Evolutionary conservation across 805 yeast species (phyloP), one percentile per base, ranked within the genome.

Genomic region (Myxozyma kluyveri): DNA sequence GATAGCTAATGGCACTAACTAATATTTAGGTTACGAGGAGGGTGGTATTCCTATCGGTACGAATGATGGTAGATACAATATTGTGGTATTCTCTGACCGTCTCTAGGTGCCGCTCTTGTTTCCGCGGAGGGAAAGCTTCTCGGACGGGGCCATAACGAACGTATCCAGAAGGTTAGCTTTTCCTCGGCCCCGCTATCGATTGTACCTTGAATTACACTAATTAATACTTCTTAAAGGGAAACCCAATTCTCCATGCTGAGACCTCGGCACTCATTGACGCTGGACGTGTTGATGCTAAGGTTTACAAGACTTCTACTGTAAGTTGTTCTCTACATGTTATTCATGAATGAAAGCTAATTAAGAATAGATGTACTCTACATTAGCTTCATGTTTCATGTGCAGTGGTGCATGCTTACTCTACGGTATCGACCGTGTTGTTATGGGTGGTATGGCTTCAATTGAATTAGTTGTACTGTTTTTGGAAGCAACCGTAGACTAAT

Each of bases 311-410:
- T 57, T 85, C 96, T 61, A 93, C 98, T 21, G 59, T 55, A 22
- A 7, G 58, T 40, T 6, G 5, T 32, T 19, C 5, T 22, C 33
- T n/a, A 33, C 1, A 12, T 41, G 22, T 6, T 23, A 29, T 14
- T 5, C 3, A n/a, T 9, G 36, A 41, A 19, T 42, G 4, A 12
- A 42, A 12, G 26, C 31, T 40, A 9, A 26, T 9, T 7, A 7
- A 12, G 6, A 35, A 14, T 17, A 54, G 59, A 78, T 88, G 79
- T 91, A 89, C 71, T 89, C 97, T 27, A 86, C 96, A 0, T 73
- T 91, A 60, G 86, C 96, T 5, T 97, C 98, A 2, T 91, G 98
- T 68, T 78, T 83, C 61, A 91, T 91, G 97, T 91, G 98, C 68
- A 80, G 93, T 3, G 98, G 98, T 19, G 95, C 97, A 4, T 86